Evolutionary conservation across 2,329 filamentous ascomycete species (phyloP).

Genomic region (Epichloe typhina): DNA sequence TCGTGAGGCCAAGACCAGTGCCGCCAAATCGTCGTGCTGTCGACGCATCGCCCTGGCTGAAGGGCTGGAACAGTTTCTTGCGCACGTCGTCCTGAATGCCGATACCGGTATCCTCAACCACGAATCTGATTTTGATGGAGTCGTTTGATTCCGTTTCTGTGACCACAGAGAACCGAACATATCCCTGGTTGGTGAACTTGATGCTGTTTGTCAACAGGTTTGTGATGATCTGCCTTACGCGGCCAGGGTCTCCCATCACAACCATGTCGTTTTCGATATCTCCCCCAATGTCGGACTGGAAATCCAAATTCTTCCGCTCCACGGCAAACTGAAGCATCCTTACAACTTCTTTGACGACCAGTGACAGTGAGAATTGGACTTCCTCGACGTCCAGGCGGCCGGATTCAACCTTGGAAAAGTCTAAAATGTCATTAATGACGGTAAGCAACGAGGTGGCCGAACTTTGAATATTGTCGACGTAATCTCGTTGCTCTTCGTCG

Average conservation of each 20-base stretch:
- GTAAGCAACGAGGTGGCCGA: conserved; percentile 72
- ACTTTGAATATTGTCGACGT: conserved; percentile 63
- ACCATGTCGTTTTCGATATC: conserved; percentile 56
- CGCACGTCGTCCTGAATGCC: conserved; percentile 69
- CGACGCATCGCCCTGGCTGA: conserved; percentile 70
- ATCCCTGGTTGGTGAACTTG: conserved; percentile 59
- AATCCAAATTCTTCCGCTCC: conserved; percentile 63
- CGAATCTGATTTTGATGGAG: conserved; percentile 54
- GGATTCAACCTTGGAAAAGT: conserved; percentile 78
- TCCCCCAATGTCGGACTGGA: conserved; percentile 50
- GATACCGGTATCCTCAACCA: conserved; percentile 66
- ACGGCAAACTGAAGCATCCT: conserved; percentile 84
- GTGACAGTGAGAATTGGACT: conserved; percentile 62
- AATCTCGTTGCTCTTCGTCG: conserved; percentile 58
- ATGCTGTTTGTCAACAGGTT: conserved; percentile 68
- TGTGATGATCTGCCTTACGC: conserved; percentile 71
- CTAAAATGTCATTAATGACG: conserved; percentile 82
- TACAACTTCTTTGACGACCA: conserved; percentile 65
- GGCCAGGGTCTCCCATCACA: conserved; percentile 75
- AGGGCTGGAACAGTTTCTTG: conserved; percentile 62
- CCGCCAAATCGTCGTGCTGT: conserved; percentile 69
- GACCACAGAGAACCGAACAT: conserved; percentile 51
- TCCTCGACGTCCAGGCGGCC: conserved; percentile 67
- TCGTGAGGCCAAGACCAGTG: conserved; percentile 65
- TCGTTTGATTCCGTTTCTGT: conserved; percentile 53